Base-by-base conservation (phyloP, 2,329 filamentous ascomycete species). In the Sclerotiophoma versabilis region DNA sequence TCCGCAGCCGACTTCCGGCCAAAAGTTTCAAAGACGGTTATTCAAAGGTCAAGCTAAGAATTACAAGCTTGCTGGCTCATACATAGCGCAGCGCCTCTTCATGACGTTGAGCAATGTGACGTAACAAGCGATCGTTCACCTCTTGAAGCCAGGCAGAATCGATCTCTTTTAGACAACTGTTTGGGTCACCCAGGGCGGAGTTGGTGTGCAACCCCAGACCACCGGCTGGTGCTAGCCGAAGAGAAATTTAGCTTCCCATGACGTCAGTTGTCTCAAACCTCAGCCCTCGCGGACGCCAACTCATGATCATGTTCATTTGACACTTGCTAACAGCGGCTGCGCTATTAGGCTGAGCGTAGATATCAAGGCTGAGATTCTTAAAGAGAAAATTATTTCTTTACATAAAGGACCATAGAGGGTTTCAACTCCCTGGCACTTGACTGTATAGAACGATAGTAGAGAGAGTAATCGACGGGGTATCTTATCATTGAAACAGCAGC, bases 1-100 rank as follows among this genome's bases (percentile, higher is more conserved):
- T 27, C 30, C 47, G 39, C 19, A 27, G 52, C 52, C 52, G 52
- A 55, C 17, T 47, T 51, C 53, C 53, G 53, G 53, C 17, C 34
- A 49, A n/a, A 36, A 4, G 10, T 19, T 27, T 25, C 12, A 17
- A 26, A 25, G 27, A 29, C 6, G 5, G 26, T 20, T 23, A 34
- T 41, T 23, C 10, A 14, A 33, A 32, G 20, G 8, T 30, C 15
- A 6, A 32, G n/a, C 38, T 36, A 54, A 38, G 14, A 19, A 6
- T 20, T 9, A 42, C 36, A 47, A 46, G 39, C 14, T 5, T n/a
- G 36, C 19, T 34, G 14, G 23, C 14, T 37, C 30, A 2, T 7
- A 10, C 5, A 11, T 49, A 54, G 33, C 39, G 38, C 22, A 29
- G 15, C 30, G 46, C 41, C 42, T 32, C 15, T 14, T 20, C 11